Evolutionary conservation across 2,329 filamentous ascomycete genomes (phyloP).

Genomic region (Diaporthe sp.): DNA sequence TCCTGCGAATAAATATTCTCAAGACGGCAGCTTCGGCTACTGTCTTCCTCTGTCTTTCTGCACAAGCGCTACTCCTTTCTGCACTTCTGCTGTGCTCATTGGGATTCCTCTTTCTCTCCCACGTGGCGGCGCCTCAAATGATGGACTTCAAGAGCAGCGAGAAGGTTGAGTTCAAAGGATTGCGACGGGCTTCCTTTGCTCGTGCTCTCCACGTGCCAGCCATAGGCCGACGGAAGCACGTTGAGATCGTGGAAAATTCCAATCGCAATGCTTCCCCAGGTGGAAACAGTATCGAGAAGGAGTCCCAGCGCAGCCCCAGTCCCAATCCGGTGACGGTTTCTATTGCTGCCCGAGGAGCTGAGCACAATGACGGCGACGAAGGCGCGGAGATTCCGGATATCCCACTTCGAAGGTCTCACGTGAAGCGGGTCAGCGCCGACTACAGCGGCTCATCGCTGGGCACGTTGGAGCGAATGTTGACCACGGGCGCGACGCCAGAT

Average conservation of each 20-base stretch:
- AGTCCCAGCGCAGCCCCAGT: neutral
- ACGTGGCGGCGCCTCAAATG: constrained; percentile 24
- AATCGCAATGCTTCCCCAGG: constrained; percentile 5
- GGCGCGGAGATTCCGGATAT: constrained; percentile 38
- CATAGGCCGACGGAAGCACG: constrained; percentile 25
- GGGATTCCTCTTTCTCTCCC: neutral
- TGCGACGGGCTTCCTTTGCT: constrained; percentile 37
- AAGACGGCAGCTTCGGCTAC: constrained; percentile 5
- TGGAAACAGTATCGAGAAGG: neutral
- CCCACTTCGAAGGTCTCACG: constrained; percentile 35
- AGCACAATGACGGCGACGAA: constrained; percentile 8
- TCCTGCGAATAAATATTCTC: constrained; percentile 24
- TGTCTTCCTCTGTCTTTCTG: neutral
- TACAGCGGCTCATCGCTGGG: constrained; percentile 19
- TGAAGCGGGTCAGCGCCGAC: constrained; percentile 21
- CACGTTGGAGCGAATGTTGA: constrained; percentile 30
- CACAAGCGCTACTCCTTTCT: neutral
- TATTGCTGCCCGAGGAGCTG: constrained; percentile 6
- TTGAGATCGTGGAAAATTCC: constrained; percentile 19
- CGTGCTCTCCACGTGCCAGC: constrained; percentile 38
- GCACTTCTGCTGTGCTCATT: neutral
- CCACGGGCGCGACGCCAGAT: constrained; percentile 12
- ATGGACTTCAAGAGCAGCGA: constrained; percentile 30
- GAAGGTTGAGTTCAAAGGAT: constrained; percentile 26
- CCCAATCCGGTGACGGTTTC: constrained; percentile 1